Base-by-base conservation (phyloP, 2,329 filamentous ascomycete genomes). In the Calonectria multiphialidica region DNA sequence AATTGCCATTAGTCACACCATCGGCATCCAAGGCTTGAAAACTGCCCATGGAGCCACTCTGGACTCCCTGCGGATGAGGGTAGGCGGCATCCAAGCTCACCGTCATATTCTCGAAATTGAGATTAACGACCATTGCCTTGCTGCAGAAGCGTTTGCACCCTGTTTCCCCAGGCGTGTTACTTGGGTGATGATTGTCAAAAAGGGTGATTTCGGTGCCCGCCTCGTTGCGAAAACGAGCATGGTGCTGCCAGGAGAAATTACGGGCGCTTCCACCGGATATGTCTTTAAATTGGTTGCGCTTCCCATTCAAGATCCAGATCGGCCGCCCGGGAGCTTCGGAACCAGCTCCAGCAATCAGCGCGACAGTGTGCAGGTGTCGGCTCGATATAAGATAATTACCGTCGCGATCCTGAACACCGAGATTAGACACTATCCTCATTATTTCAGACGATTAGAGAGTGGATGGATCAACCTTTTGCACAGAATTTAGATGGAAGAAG, bases 341-440 rank as follows among this genome's bases (percentile, higher is more conserved):
- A 3, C 23, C 25, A 7, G 35, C 66, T 21, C 68, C 68, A n/a
- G 28, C 61, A 35, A 70, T 66, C 21, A 70, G 42, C 5, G 68
- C 61, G 42, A 70, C 57, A 28, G 21, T 33, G 13, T 70, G 49
- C 30, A 28, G 6, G 40, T 70, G 68, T 65, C 68, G 61, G 30
- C 68, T 66, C 21, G 68, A 70, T n/a, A 70, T 70, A 2, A 70
- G 61, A 40, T 70, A 70, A 28, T 70, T 70, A 2, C 68, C 68
- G 40, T 66, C n/a, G 68, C 49, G 50, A 21, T 65, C 68, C 68
- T 70, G 30, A 9, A 12, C 16, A 42, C 9, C 3, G 53, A 33
- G 0, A 44, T 68, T 44, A 68, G 16, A 1, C 0, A 16, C 35
- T 12, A 37, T 10, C 5, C 35, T 6, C 2, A 12, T 7, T 15